Percentiles rank a stretch among this genome's conserved stretches.
phyloP scores from a whole-genome alignment of 768 basidiomycete genomes.

The Tephrocybe sp. region DNA sequence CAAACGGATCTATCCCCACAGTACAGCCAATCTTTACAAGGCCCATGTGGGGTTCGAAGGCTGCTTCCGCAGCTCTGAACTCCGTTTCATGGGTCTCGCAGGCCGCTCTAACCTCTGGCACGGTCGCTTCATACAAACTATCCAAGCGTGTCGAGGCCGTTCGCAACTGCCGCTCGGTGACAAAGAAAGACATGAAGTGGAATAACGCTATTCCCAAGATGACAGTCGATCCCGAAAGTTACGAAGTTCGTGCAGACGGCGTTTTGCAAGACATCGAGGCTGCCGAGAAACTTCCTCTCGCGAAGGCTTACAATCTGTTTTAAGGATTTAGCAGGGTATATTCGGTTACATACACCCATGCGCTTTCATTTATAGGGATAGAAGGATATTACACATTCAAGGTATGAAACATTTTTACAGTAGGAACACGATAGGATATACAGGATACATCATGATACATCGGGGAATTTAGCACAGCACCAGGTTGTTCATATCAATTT shows the following conservation, averaged over 20 bases:
- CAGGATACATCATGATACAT: conserved; percentile 2
- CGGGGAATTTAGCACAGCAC: background rate
- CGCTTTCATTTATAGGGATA: too few relatives aligned
- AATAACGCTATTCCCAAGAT: conserved; percentile 81
- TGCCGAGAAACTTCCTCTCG: conserved; percentile 66
- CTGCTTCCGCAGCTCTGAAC: conserved; percentile 76
- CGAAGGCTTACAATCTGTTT: conserved; percentile 77
- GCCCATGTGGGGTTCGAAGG: conserved; percentile 91
- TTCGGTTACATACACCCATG: too few relatives aligned
- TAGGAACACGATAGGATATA: too few relatives aligned
- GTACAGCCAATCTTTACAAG: conserved; percentile 85
- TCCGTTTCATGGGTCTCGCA: conserved; percentile 86
- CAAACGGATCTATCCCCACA: conserved; percentile 94
- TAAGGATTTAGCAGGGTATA: conserved; percentile 31
- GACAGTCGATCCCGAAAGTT: conserved; percentile 89
- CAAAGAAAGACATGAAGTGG: conserved; percentile 92
- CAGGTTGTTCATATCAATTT: conserved; percentile 6
- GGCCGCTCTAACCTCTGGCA: conserved; percentile 58
- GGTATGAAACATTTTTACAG: too few relatives aligned
- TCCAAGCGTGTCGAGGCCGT: conserved; percentile 76
- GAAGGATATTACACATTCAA: too few relatives aligned
- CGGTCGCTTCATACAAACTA: conserved; percentile 64
- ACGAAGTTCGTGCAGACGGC: conserved; percentile 83
- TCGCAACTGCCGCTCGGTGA: conserved; percentile 66
- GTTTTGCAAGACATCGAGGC: conserved; percentile 73